phyloP scores from a whole-genome alignment of 2,329 filamentous ascomycete species.

The Zarea fungicola region DNA sequence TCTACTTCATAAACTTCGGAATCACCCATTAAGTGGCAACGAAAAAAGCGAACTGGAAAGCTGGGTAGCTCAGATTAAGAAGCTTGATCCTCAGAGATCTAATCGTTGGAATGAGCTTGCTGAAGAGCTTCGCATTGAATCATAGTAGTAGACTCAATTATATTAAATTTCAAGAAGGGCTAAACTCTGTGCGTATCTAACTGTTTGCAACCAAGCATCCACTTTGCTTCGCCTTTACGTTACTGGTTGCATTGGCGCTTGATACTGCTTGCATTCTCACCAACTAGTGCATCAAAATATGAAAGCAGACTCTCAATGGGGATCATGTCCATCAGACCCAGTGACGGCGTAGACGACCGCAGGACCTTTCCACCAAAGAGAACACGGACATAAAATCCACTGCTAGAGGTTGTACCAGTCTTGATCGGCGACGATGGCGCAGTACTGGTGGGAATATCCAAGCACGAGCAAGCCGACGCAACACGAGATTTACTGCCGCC shows the following conservation, averaged over 20 bases:
- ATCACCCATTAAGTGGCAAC: constrained; percentile 31
- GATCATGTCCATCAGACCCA: constrained; percentile 69
- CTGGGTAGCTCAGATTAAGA: constrained; percentile 62
- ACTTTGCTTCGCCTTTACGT: too few relatives aligned
- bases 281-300: constrained; percentile 69
- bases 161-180: neutral
- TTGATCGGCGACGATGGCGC: constrained; percentile 49
- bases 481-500: constrained; percentile 18
- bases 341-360: constrained; percentile 59
- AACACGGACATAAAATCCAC: constrained; percentile 54
- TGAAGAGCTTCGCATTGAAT: constrained; percentile 26
- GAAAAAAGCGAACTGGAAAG: constrained; percentile 41
- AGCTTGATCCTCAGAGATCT: constrained; percentile 67
- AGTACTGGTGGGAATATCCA: constrained; percentile 17
- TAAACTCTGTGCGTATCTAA: too few relatives aligned
- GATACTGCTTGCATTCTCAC: constrained; percentile 42
- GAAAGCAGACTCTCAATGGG: constrained; percentile 57
- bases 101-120: constrained; percentile 73
- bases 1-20: constrained; percentile 49
- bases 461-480: constrained; percentile 25
- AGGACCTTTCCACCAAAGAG: constrained; percentile 66
- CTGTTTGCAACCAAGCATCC: too few relatives aligned
- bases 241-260: constrained; percentile 28
- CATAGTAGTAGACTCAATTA: neutral
- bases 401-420: constrained; percentile 25